phyloP scores from a whole-genome alignment of 169 alveolate genomes.

The Plasmodium coatneyi region DNA sequence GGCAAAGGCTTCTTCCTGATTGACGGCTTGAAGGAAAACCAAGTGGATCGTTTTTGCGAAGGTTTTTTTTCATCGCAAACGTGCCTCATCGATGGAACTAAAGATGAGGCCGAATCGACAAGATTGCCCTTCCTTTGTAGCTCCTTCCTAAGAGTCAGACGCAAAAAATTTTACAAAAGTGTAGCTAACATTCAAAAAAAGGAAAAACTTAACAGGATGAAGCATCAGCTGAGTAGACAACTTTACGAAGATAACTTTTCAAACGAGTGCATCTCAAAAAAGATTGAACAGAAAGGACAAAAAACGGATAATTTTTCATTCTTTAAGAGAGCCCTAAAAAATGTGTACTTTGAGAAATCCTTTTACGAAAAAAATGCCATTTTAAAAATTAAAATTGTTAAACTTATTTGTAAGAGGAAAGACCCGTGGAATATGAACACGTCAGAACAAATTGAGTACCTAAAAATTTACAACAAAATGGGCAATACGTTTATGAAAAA shows the following conservation, averaged over 20 bases:
- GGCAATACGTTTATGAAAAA: conserved; percentile 58
- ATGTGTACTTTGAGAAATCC: conserved; percentile 55
- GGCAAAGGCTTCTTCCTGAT: conserved; percentile 74
- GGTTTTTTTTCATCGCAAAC: conserved; percentile 28
- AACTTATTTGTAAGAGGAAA: conserved; percentile 73
- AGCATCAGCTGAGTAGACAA: background rate
- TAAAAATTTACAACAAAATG: conserved; percentile 55
- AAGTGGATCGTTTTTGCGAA: conserved; percentile 33
- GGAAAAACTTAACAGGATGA: background rate
- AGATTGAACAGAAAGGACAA: background rate
- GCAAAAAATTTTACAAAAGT: conserved; percentile 11
- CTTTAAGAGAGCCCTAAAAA: conserved; percentile 19
- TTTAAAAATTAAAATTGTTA: conserved; percentile 63
- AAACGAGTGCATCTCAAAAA: background rate
- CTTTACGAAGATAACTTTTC: background rate
- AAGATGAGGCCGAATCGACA: background rate
- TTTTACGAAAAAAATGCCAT: conserved; percentile 63
- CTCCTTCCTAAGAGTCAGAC: conserved; percentile 2
- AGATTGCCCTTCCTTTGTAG: background rate
- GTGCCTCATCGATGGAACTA: conserved; percentile 14
- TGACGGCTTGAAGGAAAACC: conserved; percentile 26
- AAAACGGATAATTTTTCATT: background rate
- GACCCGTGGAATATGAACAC: conserved; percentile 74
- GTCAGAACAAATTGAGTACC: conserved; percentile 64
- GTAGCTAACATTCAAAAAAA: conserved; percentile 15